A percentile compares a stretch with the other conserved stretches of the same genome.
Evolutionary conservation across 2,329 filamentous ascomycete species (phyloP).

Genomic region (Phoma sp.): DNA sequence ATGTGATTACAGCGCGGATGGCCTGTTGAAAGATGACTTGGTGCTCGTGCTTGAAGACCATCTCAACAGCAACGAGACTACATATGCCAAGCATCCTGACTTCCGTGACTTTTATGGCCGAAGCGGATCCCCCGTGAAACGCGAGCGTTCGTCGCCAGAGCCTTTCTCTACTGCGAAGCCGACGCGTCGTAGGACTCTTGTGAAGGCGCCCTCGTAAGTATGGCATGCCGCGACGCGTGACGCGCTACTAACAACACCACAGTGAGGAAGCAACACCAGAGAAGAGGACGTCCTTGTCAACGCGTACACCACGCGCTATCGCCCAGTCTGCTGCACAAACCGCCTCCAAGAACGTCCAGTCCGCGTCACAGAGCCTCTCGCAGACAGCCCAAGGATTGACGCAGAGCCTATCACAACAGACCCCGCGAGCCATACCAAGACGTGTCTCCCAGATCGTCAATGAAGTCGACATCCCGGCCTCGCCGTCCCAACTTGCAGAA

Average conservation of each 20-base stretch:
- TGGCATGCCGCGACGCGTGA: conserved; percentile 31
- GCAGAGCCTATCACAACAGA: conserved; percentile 21
- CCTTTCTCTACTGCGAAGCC: conserved; percentile 41
- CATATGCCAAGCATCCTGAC: conserved; percentile 68
- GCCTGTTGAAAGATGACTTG: conserved; percentile 79
- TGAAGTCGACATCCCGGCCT: conserved; percentile 68
- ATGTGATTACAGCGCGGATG: conserved; percentile 65
- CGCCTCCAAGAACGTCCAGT: conserved; percentile 9
- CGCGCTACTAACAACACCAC: conserved; percentile 39
- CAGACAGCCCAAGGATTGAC: conserved; percentile 7
- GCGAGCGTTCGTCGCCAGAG: conserved; percentile 50
- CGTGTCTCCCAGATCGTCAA: conserved; percentile 68
- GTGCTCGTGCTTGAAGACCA: conserved; percentile 57
- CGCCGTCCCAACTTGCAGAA: conserved; percentile 65
- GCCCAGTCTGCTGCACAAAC: conserved; percentile 37
- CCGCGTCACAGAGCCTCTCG: conserved; percentile 7
- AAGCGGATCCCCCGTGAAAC: conserved; percentile 61
- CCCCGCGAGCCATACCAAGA: conserved; percentile 44
- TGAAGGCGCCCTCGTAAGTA: conserved; percentile 45
- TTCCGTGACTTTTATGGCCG: conserved; percentile 81
- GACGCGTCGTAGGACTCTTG: conserved; percentile 44
- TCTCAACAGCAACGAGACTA: conserved; percentile 67
- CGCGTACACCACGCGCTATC: conserved; percentile 12
- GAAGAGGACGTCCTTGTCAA: conserved; percentile 38
- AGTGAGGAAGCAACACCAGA: conserved; percentile 54